These are phyloP conservation scores for Samsoniella hepiali DNA, from an alignment of 2,329 filamentous ascomycete species.

Conservation along the genomic window DNA sequence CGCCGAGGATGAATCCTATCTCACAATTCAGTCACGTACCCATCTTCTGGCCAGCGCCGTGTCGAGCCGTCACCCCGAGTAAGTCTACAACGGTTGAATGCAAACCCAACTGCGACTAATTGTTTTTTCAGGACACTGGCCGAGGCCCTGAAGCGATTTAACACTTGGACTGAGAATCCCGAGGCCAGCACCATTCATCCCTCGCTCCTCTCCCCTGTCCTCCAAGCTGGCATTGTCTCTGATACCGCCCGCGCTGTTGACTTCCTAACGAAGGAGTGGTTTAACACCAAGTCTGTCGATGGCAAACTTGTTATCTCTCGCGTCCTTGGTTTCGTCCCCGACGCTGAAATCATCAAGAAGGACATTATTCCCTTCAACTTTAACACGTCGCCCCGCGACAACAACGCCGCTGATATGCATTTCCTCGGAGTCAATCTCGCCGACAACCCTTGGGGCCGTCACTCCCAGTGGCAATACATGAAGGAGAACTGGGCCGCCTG, in stretches of 20 bases:
- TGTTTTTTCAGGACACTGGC: constrained; percentile 53
- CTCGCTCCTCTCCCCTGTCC: constrained; percentile 76
- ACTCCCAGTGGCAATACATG: constrained; percentile 79
- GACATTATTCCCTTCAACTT: constrained; percentile 77
- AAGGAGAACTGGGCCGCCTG: constrained; percentile 78
- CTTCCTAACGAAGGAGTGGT: constrained; percentile 80
- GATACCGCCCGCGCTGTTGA: constrained; percentile 68
- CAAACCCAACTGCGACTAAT: constrained; percentile 1
- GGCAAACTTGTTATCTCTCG: constrained; percentile 83
- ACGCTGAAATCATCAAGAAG: constrained; percentile 61
- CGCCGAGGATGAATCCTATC: constrained; percentile 72
- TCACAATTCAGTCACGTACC: constrained; percentile 78
- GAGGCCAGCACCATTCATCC: constrained; percentile 71
- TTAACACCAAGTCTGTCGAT: constrained; percentile 78
- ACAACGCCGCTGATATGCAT: constrained; percentile 85
- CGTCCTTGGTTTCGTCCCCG: constrained; percentile 71
- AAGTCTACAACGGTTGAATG: constrained; percentile 32
- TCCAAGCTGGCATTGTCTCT: constrained; percentile 69
- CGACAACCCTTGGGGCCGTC: constrained; percentile 68
- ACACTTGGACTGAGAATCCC: constrained; percentile 69
- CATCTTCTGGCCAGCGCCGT: constrained; percentile 75
- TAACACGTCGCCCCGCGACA: constrained; percentile 57
- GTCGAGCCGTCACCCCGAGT: constrained; percentile 71
- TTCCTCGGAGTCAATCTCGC: constrained; percentile 71
- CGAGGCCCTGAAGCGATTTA: constrained; percentile 76